Base-by-base conservation (phyloP, 2,329 filamentous ascomycete species). In the Rasamsonia emersonii region DNA sequence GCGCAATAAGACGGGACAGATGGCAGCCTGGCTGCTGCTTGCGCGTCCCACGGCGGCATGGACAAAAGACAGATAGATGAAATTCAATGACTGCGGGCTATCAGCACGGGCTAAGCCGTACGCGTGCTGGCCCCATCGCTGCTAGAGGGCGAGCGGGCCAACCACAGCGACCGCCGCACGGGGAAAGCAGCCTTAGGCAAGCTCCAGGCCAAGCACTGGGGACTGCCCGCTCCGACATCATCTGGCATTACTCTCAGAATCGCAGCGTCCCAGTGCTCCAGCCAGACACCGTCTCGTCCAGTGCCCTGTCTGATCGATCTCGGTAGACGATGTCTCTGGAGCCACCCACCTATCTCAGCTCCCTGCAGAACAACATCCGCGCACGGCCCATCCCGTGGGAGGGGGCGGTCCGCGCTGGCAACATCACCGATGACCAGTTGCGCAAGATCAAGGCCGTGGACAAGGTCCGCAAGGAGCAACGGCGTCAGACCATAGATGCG, bases 351-450 rank as follows among this genome's bases (percentile, higher is more conserved):
- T 95, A 95, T 62, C 75, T 84, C 44, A 73, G 77, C 56, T 89
- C 86, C 47, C 74, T 95, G 47, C 88, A 94, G 69, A 93, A 85
- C 75, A 96, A 96, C 71, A 94, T 96, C 59, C 85, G 91, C 56
- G 82, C 85, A 55, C 78, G 91, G 47, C 88, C 88, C 44, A 94
- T 98, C 64, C 88, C 89, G 37, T 98, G 91, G 91, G 89, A 96
- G 63, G 89, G 89, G 51, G 88, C 89, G 51, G 86, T 93, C 46
- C 78, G 91, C 60, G 86, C 86, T 49, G 86, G 88, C 60, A 91
- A 86, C 53, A 83, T 98, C 63, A 93, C 84, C 37, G 89, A 96
- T 47, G 80, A 83, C 47, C 89, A 98, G 62, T 76, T 95, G 49
- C 84, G 82, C 68, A 89, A 88, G 72, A 94, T 98, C 65, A 88